Evolutionary conservation across 768 basidiomycete genomes (phyloP), one percentile per base, ranked within the genome.

Genomic region (Mycena crocata): DNA sequence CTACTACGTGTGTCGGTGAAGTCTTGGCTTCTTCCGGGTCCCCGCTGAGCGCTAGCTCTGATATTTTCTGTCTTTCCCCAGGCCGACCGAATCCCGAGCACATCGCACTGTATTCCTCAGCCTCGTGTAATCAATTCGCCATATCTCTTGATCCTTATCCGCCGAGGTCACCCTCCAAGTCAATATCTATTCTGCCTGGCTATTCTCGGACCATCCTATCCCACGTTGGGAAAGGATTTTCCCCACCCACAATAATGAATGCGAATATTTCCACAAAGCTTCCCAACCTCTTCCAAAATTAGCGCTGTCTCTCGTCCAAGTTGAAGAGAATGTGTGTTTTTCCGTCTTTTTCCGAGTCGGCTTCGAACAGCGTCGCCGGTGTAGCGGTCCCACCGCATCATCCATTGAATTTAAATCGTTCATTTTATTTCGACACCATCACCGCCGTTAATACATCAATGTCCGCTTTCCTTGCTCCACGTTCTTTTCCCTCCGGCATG

Each of bases 351-450:
- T 37, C 35, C 10, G 35, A 37, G 9, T 17, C 10, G 35, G 9
- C 35, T 17, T 9, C 35, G 35, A 9, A 14, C n/a, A n/a, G n/a
- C 35, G 15, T 37, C 35, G 35, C 15, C 35, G 15, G 15, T 15
- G 8, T 37, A 37, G 8, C 15, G 35, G 35, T 21, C 5, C 14
- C 17, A 17, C 9, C 15, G 8, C 14, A 21, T 42, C 8, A 42
- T 19, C n/a, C 30, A 24, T 23, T 21, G 44, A 45, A 45, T 51
- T 31, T 34, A 26, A 49, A 34, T 34, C 15, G 32, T 57, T 57
- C 45, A 58, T 58, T 58, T 58, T 58, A 58, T 58, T 58, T 10
- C 45, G 31, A 26, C 34, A 12, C n/a, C 35, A 59, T 59, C 45
- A 49, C 57, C 26, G 35, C 46, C 31, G 40, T 61, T 60, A 23